Conservation (phyloP, 148 eudicot species). For the Dysphania ambrosioides region DNA sequence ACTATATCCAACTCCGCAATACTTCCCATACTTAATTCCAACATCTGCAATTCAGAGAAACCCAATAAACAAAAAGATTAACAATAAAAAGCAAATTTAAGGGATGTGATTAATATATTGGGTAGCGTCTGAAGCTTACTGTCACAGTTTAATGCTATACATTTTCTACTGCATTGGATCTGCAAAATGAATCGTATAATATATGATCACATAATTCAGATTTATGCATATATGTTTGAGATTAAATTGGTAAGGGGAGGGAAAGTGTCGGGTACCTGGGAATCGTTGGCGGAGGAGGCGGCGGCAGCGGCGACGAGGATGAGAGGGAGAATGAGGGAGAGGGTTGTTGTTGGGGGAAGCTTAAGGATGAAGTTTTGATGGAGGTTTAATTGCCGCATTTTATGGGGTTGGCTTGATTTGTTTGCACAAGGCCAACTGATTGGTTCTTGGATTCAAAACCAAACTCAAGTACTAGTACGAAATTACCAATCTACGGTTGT, state of each 20-base stretch:
- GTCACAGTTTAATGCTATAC: conserved; percentile 64
- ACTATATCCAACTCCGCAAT: conserved; percentile 89
- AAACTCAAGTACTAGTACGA: background rate
- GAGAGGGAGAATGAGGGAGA: conserved; percentile 4
- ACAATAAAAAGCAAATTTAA: background rate
- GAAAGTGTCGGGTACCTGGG: conserved; percentile 61
- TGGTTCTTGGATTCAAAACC: no score
- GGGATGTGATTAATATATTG: background rate
- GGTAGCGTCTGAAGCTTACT: conserved; percentile 35
- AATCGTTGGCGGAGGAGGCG: conserved; percentile 35
- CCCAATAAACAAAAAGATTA: background rate
- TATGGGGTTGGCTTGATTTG: background rate
- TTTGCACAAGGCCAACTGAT: background rate
- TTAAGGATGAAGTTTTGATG: background rate
- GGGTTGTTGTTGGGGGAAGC: background rate
- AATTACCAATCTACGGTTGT: background rate
- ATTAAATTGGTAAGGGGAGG: background rate
- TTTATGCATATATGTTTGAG: no score
- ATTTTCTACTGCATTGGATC: conserved; percentile 72
- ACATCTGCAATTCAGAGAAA: conserved; percentile 37
- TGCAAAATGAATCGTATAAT: conserved; percentile 20
- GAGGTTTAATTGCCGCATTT: background rate
- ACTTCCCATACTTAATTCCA: conserved; percentile 88
- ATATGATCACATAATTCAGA: background rate
- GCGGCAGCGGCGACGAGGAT: conserved; percentile 27